Evolutionary conservation across 805 yeast species (phyloP).

Genomic region (Yamadazyma kitorensis): DNA sequence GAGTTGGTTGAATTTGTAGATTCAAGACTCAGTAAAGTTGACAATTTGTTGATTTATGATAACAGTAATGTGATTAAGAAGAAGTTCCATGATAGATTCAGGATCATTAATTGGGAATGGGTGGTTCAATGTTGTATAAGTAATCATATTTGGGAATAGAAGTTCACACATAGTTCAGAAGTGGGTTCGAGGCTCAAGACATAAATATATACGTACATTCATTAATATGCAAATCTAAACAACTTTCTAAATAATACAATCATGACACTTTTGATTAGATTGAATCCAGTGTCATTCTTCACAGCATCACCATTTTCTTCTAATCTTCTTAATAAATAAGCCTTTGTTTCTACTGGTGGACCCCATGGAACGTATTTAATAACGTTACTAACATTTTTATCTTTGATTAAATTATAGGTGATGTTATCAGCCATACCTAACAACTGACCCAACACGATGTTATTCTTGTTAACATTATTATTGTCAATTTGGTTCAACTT

Average conservation of each 20-base stretch:
- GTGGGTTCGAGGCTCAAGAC: too few relatives aligned
- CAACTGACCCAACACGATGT: conserved; percentile 84
- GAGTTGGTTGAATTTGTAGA: conserved; percentile 9
- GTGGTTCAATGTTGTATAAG: conserved; percentile 58
- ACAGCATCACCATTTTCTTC: conserved; percentile 97
- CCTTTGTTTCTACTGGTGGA: conserved; percentile 90
- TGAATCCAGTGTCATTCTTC: conserved; percentile 78
- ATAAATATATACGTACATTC: neutral
- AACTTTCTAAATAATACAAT: conserved; percentile 23
- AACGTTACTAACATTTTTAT: conserved; percentile 66
- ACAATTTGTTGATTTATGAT: conserved; percentile 25
- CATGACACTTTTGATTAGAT: conserved; percentile 56
- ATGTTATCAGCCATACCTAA: conserved; percentile 95
- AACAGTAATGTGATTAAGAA: conserved; percentile 13
- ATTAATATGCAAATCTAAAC: conserved; percentile 11
- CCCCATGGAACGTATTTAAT: conserved; percentile 98
- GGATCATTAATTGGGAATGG: conserved; percentile 61
- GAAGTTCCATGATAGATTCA: neutral
- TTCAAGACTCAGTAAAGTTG: conserved; percentile 3
- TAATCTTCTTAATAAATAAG: conserved; percentile 79
- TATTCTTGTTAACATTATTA: conserved; percentile 36
- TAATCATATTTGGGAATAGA: conserved; percentile 32
- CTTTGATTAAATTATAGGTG: conserved; percentile 67
- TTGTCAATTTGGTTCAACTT: conserved; percentile 29
- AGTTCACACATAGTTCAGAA: too few relatives aligned